phyloP scores from a whole-genome alignment of 1,139 yeast species.

The Kluyveromyces marxianus region DNA sequence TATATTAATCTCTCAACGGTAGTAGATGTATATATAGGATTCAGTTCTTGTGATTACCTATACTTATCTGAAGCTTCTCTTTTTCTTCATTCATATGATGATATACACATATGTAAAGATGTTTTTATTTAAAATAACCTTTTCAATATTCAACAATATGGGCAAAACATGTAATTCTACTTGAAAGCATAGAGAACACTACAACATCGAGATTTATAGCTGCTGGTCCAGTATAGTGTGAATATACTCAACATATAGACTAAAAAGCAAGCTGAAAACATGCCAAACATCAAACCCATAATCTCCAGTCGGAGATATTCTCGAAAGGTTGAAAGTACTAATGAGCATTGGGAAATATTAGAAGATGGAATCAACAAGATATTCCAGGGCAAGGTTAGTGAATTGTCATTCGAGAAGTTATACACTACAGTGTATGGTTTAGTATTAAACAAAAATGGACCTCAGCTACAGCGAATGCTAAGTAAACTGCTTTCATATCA shows the following conservation, averaged over 20 bases:
- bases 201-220: neutral
- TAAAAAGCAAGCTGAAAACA: neutral
- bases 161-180: too few relatives aligned
- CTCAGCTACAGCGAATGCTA: constrained; percentile 59
- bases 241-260: neutral
- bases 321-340: constrained; percentile 12
- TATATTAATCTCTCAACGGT: too few relatives aligned
- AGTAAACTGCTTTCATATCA: constrained; percentile 44
- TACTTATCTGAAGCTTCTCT: too few relatives aligned
- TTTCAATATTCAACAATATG: too few relatives aligned
- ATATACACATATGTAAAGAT: too few relatives aligned
- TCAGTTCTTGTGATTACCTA: too few relatives aligned
- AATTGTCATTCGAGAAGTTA: constrained; percentile 74
- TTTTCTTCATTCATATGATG: too few relatives aligned
- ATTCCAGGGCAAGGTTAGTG: constrained; percentile 64
- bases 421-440: constrained; percentile 76
- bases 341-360: constrained; percentile 62
- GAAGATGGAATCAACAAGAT: constrained; percentile 74
- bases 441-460: constrained; percentile 70
- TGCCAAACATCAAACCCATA: constrained; percentile 42
- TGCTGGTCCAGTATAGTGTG: neutral
- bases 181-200: too few relatives aligned
- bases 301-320: constrained; percentile 54
- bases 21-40: too few relatives aligned
- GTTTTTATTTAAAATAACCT: too few relatives aligned